Evolutionary conservation across 2,329 filamentous ascomycete genomes (phyloP).

Genomic region (Fusarium sp.): DNA sequence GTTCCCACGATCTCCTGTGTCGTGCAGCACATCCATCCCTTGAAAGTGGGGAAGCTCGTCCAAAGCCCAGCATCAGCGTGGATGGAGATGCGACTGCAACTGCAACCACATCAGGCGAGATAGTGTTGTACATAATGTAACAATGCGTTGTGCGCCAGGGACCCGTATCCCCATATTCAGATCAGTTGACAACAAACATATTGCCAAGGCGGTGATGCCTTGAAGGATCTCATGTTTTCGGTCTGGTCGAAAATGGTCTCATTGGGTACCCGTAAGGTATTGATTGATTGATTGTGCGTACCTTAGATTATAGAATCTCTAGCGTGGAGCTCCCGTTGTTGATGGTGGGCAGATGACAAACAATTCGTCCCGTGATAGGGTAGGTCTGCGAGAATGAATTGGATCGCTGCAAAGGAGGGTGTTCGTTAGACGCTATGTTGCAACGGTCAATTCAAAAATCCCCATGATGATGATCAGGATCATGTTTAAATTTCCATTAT

Average conservation of each 20-base stretch:
- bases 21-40: constrained; percentile 36
- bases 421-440: constrained; percentile 3
- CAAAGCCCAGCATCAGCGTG: constrained; percentile 21
- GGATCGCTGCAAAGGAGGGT: not conserved
- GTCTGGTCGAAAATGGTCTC: not conserved
- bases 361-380: constrained; percentile 15
- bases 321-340: constrained; percentile 2
- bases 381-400: not conserved
- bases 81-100: constrained; percentile 23
- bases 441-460: constrained; percentile 20
- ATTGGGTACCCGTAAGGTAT: constrained; percentile 18
- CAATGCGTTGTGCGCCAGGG: not conserved
- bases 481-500: constrained; percentile 8
- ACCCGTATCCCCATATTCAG: not conserved
- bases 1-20: constrained; percentile 39
- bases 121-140: constrained; percentile 11
- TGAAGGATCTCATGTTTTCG: not conserved
- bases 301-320: not conserved
- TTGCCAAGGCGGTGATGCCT: not conserved
- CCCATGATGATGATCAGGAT: constrained; percentile 30
- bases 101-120: constrained; percentile 23
- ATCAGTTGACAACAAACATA: not conserved
- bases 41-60: constrained; percentile 5
- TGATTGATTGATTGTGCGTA: not conserved
- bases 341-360: constrained; percentile 15